Percentiles rank a stretch among this genome's conserved stretches.
Conservation (phyloP, 2,329 filamentous ascomycete genomes). For the Colletotrichum sublineola region DNA sequence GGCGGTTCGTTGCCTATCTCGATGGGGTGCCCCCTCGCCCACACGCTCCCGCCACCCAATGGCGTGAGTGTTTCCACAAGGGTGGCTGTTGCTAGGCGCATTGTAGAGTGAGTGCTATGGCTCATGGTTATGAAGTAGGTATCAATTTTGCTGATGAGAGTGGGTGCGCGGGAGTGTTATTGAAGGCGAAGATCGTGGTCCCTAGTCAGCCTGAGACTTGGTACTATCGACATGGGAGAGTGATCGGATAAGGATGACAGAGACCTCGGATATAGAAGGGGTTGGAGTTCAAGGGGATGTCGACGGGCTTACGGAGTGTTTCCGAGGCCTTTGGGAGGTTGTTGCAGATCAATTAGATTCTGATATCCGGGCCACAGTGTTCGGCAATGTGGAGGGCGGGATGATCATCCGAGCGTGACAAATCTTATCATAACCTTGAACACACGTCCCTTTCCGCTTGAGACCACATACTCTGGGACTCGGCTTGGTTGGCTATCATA, state of each 20-base stretch:
- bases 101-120: conserved; percentile 29
- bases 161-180: neutral
- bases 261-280: conserved; percentile 19
- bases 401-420: neutral
- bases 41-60: conserved; percentile 19
- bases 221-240: neutral
- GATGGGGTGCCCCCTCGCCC: neutral
- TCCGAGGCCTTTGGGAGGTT: neutral
- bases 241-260: neutral
- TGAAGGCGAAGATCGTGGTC: neutral
- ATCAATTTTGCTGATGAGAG: neutral
- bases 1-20: neutral
- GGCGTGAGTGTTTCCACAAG: conserved; percentile 20
- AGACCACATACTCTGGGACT: neutral
- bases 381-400: neutral
- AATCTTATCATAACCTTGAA: neutral
- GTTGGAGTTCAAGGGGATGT: neutral
- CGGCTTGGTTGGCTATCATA: neutral
- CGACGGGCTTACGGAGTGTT: neutral
- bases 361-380: too few relatives aligned
- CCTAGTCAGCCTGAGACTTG: neutral
- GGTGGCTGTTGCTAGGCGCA: neutral
- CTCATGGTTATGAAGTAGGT: conserved; percentile 11
- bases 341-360: neutral
- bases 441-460: neutral